Evolutionary conservation across 257 asterid genomes (phyloP).

Genomic region (Solanum commersonii): DNA sequence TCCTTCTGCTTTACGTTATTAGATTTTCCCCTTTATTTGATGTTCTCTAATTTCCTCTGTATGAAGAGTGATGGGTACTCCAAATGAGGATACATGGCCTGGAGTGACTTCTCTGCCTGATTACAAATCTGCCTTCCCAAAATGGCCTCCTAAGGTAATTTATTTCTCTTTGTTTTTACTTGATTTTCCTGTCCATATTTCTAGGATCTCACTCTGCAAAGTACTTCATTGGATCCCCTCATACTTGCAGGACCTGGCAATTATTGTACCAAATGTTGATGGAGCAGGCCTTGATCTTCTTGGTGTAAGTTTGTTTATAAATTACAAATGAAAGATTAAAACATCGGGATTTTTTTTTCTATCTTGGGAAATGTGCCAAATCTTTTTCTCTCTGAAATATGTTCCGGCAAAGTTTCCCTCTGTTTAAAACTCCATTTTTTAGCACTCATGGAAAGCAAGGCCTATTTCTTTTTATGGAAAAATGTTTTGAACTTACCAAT

Average conservation of each 20-base stretch:
- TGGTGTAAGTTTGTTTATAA: conserved; percentile 38
- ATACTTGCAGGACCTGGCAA: conserved; percentile 57
- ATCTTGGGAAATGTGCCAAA: not conserved
- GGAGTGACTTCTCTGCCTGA: conserved; percentile 96
- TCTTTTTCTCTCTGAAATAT: not conserved
- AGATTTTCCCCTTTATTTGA: not conserved
- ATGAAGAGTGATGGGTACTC: conserved; percentile 85
- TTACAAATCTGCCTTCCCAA: conserved; percentile 76
- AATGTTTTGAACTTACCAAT: not conserved
- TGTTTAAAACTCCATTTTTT: not conserved
- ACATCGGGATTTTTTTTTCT: not conserved
- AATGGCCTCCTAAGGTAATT: conserved; percentile 73
- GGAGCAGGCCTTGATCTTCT: conserved; percentile 80
- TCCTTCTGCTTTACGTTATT: not conserved
- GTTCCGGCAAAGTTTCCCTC: not conserved
- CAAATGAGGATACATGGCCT: conserved; percentile 92
- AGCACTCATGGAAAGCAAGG: not conserved
- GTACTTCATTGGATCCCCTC: not conserved
- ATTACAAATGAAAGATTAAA: not conserved
- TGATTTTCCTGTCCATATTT: not conserved
- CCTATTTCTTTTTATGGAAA: not conserved
- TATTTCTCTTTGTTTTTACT: not conserved
- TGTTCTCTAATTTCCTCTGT: conserved; percentile 7
- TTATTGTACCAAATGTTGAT: conserved; percentile 71
- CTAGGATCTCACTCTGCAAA: not conserved